These are phyloP conservation scores for Tripidium arundinaceum DNA, from an alignment of 202 grass and related monocot species.

Conservation along the genomic window DNA sequence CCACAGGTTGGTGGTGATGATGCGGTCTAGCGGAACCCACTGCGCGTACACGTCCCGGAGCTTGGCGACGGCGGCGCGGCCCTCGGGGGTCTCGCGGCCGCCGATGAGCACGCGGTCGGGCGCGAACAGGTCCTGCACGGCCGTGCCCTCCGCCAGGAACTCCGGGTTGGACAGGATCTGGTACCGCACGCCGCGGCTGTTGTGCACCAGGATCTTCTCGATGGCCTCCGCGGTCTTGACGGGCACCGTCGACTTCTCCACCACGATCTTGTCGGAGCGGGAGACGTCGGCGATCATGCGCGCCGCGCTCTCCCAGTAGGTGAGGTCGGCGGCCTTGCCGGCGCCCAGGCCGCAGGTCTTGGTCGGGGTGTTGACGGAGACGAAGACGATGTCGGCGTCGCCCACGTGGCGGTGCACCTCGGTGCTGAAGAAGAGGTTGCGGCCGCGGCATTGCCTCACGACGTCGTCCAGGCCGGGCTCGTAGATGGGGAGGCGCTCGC, in stretches of 20 bases:
- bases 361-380: slow-evolving; percentile 53
- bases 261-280: slow-evolving; percentile 53
- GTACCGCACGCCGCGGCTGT: slow-evolving; percentile 33
- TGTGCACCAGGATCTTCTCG: slow-evolving; percentile 54
- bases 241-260: slow-evolving; percentile 52
- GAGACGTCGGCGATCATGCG: slow-evolving; percentile 59
- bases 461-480: slow-evolving; percentile 77
- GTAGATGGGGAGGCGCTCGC: slow-evolving; percentile 58
- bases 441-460: slow-evolving; percentile 41
- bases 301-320: slow-evolving; percentile 53
- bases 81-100: slow-evolving; percentile 46
- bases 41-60: slow-evolving; percentile 42
- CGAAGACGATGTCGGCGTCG: slow-evolving; percentile 52
- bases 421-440: slow-evolving; percentile 60
- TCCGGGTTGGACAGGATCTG: slow-evolving; percentile 56
- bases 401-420: slow-evolving; percentile 37
- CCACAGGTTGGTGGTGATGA: slow-evolving; percentile 63
- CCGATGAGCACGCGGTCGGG: slow-evolving; percentile 54
- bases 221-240: slow-evolving; percentile 54
- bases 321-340: slow-evolving; percentile 49
- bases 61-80: slow-evolving; percentile 12
- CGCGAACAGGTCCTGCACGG: slow-evolving; percentile 29
- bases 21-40: slow-evolving; percentile 38
- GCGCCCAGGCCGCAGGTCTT: slow-evolving; percentile 47
- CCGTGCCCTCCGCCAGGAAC: slow-evolving; percentile 51